Base-by-base conservation (phyloP, 2,329 filamentous ascomycete genomes). In the Gremmenia infestans region DNA sequence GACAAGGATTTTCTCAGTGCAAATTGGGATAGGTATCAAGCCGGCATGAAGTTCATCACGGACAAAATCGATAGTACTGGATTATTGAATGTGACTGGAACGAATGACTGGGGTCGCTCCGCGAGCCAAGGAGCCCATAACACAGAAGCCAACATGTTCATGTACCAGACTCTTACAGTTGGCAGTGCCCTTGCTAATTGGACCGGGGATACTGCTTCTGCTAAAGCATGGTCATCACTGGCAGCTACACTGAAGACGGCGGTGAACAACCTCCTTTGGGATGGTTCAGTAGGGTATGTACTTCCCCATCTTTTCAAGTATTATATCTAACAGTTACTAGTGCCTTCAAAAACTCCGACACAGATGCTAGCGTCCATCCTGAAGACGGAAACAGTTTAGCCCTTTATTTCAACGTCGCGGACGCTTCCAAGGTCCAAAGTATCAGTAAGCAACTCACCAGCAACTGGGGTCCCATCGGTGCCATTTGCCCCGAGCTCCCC, bases 351-450 rank as follows among this genome's bases (percentile, higher is more conserved):
- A 57, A 68, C 32, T 62, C 52, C 54, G 75, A 76, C 39, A 78
- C 76, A 66, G 83, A 82, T 59, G 77, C 74, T 2, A 73, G 74
- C 0, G 71, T 87, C 3, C 72, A 81, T 58, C 81, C 82, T 0
- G 82, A 87, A 69, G 82, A 85, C 59, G 81, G 76, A 12, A 86
- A 86, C 68, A 74, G 77, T 52, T 74, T 84, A 67, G 76, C 80
- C 0, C 65, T 83, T 4, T 68, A 76, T 25, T 68, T 60, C 39
- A 50, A 39, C 2, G 57, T 61, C 22, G 58, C 63, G 1, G 48
- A 55, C n/a, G 19, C 57, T 3, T 19, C 64, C 67, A 7, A 66
- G 63, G 35, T 80, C 73, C 76, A 71, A 68, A n/a, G 60, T 65
- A 62, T 69, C n/a, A 67, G 64, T 7, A 40, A 56, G 23, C 28